A percentile compares a stretch with the other conserved stretches of the same genome.
These are phyloP conservation scores for Alloteropsis angusta DNA, from an alignment of 202 grass and related monocot genomes.

Conservation along the genomic window DNA sequence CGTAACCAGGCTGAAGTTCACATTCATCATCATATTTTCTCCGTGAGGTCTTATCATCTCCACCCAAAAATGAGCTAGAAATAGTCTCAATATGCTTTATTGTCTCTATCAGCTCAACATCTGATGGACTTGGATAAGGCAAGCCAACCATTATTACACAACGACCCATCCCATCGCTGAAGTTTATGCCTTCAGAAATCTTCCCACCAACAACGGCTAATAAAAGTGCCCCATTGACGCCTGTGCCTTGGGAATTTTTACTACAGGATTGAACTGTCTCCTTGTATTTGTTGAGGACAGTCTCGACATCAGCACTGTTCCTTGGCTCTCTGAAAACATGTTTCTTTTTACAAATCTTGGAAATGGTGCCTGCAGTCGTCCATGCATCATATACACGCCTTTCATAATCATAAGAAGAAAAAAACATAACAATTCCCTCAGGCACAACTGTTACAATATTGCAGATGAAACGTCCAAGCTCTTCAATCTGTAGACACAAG, in stretches of 20 bases:
- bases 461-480: conserved; percentile 75
- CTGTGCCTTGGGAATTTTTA: conserved; percentile 17
- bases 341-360: conserved; percentile 82
- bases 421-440: conserved; percentile 80
- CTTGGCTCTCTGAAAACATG: conserved; percentile 75
- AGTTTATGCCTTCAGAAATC: conserved; percentile 97
- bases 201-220: conserved; percentile 89
- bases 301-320: conserved; percentile 63
- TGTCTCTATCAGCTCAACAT: conserved; percentile 78
- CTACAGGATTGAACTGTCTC: conserved; percentile 47
- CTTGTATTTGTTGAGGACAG: conserved; percentile 73
- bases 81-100: conserved; percentile 79
- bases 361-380: conserved; percentile 53
- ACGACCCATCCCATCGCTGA: conserved; percentile 84
- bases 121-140: conserved; percentile 85
- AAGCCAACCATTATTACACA: conserved; percentile 93
- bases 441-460: conserved; percentile 75
- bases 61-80: conserved; percentile 15
- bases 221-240: conserved; percentile 66
- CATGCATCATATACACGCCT: conserved; percentile 75
- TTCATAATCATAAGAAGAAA: conserved; percentile 84
- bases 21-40: conserved; percentile 35
- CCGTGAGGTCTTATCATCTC: conserved; percentile 13
- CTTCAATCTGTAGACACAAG: conserved; percentile 58
- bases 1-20: conserved; percentile 52